Percentiles rank a stretch among this genome's conserved stretches.
phyloP scores from a whole-genome alignment of 2,329 filamentous ascomycete genomes.

The Aspergillus fumigatiaffinis region DNA sequence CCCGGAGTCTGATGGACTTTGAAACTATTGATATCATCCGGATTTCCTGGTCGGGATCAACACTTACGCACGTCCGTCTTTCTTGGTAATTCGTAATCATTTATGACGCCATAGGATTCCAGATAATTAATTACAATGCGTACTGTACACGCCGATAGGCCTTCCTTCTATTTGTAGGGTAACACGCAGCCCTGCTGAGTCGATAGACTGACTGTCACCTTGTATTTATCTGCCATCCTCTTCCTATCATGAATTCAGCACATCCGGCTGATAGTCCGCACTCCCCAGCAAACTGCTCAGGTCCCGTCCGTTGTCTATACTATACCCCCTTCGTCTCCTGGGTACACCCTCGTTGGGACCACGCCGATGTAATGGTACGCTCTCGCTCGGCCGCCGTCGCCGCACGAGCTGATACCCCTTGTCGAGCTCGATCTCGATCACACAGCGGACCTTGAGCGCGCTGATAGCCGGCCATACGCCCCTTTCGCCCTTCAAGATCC shows the following conservation, averaged over 20 bases:
- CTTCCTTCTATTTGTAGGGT: not conserved
- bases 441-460: conserved; percentile 75
- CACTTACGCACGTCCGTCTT: not conserved
- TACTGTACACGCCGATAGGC: not conserved
- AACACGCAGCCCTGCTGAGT: not conserved
- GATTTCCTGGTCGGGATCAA: not conserved
- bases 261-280: conserved; percentile 12
- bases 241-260: not conserved
- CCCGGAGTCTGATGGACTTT: conserved; percentile 27
- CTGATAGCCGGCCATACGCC: conserved; percentile 89
- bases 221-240: too few species aligned
- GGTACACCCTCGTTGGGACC: conserved; percentile 28
- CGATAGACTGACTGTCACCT: too few species aligned
- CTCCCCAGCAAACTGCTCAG: conserved; percentile 10
- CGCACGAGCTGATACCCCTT: conserved; percentile 76
- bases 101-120: not conserved
- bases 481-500: conserved; percentile 78
- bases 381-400: conserved; percentile 35
- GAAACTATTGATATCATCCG: not conserved
- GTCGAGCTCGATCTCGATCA: conserved; percentile 84
- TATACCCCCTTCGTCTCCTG: conserved; percentile 19
- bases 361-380: conserved; percentile 7
- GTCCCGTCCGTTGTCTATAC: conserved; percentile 17
- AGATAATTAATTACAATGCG: not conserved
- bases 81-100: not conserved